A percentile compares a stretch with the other conserved stretches of the same genome.
phyloP scores from a whole-genome alignment of 2,329 filamentous ascomycete genomes.

The Colletotrichum nymphaeae region DNA sequence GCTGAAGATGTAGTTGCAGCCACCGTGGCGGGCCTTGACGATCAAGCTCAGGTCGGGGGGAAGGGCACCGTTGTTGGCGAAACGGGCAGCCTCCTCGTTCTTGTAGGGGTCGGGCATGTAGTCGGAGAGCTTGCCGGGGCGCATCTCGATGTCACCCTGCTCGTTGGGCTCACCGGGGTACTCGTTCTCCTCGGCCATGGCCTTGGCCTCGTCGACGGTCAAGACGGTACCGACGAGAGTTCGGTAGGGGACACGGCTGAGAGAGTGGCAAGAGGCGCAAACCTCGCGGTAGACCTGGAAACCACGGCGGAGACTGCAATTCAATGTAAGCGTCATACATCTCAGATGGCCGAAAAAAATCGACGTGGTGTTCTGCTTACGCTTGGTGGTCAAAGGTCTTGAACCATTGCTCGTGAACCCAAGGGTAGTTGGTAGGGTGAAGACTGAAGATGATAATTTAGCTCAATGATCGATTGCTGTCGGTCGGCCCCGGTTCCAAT shows the following conservation, averaged over 20 bases:
- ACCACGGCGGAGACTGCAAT: slow-evolving; percentile 89
- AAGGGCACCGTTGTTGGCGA: slow-evolving; percentile 97
- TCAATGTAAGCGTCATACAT: slow-evolving; percentile 32
- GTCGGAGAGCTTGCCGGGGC: slow-evolving; percentile 97
- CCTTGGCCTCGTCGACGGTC: slow-evolving; percentile 98
- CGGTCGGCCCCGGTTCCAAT: slow-evolving; percentile 11
- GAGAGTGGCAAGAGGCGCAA: slow-evolving; percentile 97
- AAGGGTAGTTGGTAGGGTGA: slow-evolving; percentile 91
- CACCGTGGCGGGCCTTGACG: slow-evolving; percentile 96
- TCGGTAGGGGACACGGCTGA: slow-evolving; percentile 94
- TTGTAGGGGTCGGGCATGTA: slow-evolving; percentile 96
- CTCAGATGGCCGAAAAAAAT: background rate
- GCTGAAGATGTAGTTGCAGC: slow-evolving; percentile 98
- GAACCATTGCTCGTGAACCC: slow-evolving; percentile 91
- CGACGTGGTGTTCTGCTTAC: slow-evolving; percentile 65
- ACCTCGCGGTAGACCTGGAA: slow-evolving; percentile 99
- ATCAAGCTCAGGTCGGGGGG: slow-evolving; percentile 98
- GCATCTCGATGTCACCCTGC: slow-evolving; percentile 97
- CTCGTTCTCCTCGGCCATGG: slow-evolving; percentile 96
- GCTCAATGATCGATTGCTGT: slow-evolving; percentile 19
- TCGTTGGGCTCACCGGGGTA: slow-evolving; percentile 99
- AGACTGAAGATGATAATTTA: slow-evolving; percentile 68
- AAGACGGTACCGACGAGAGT: slow-evolving; percentile 88
- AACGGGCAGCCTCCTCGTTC: slow-evolving; percentile 98
- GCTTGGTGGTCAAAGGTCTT: slow-evolving; percentile 98